Evolutionary conservation across 164 flowering plant genomes (phyloP).

Genomic region (Chloranthus sessilifolius): DNA sequence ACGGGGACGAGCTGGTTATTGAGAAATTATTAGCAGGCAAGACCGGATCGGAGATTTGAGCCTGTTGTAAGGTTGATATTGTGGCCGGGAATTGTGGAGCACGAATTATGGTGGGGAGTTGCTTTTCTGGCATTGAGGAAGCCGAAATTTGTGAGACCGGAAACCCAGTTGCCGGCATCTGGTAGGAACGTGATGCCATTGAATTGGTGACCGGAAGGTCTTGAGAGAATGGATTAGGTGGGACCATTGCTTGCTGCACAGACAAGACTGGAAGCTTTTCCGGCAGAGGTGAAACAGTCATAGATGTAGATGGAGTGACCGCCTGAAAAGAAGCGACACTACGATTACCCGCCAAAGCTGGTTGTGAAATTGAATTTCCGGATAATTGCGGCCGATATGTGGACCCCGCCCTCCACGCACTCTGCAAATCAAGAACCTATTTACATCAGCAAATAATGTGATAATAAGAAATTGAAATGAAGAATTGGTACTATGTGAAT

Average conservation of each 20-base stretch:
- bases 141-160: conserved; percentile 3
- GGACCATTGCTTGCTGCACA: not conserved
- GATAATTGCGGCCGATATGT: too few species aligned
- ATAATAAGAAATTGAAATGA: too few species aligned
- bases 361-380: conserved; percentile 40
- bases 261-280: conserved; percentile 8
- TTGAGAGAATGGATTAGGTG: not conserved
- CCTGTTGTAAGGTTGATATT: conserved; percentile 8
- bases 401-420: too few species aligned
- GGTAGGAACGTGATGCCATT: conserved; percentile 17
- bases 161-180: conserved; percentile 1
- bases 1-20: conserved; percentile 4
- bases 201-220: conserved; percentile 4
- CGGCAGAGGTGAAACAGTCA: not conserved
- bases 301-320: not conserved
- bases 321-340: too few species aligned
- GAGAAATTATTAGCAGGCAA: conserved; percentile 14
- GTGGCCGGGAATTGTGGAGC: conserved; percentile 5
- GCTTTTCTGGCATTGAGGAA: conserved; percentile 2
- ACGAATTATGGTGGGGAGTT: not conserved
- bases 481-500: too few species aligned
- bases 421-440: too few species aligned
- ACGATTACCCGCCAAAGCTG: conserved; percentile 10
- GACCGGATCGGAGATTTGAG: conserved; percentile 11
- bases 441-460: too few species aligned